Conservation (phyloP, 345 rosid genomes). For the Gossypium herbaceum region DNA sequence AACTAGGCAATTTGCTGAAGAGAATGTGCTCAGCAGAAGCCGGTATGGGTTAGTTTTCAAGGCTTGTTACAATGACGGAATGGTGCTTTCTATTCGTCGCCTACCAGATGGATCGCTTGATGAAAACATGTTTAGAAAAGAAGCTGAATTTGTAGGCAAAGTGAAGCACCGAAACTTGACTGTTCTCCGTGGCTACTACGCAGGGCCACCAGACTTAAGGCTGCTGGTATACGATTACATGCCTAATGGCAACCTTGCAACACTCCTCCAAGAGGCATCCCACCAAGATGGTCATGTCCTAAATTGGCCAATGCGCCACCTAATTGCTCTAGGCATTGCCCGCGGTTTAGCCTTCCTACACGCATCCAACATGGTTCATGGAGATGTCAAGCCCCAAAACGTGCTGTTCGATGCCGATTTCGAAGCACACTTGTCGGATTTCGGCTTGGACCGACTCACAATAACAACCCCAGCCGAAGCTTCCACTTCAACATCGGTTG, state of each 20-base stretch:
- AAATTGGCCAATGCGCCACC: slow-evolving; percentile 99
- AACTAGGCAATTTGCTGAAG: slow-evolving; percentile 85
- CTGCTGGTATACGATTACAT: slow-evolving; percentile 86
- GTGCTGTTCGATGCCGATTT: slow-evolving; percentile 94
- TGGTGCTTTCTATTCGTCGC: slow-evolving; percentile 83
- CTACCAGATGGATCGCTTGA: slow-evolving; percentile 58
- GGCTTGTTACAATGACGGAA: slow-evolving; percentile 82
- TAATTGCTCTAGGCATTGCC: slow-evolving; percentile 89
- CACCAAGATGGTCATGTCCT: slow-evolving; percentile 97
- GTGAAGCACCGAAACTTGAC: slow-evolving; percentile 87
- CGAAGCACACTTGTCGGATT: slow-evolving; percentile 91
- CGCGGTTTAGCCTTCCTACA: slow-evolving; percentile 86
- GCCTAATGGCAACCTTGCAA: slow-evolving; percentile 94
- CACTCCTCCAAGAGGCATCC: slow-evolving; percentile 92
- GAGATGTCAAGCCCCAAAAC: slow-evolving; percentile 87
- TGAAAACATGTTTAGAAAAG: slow-evolving; percentile 72
- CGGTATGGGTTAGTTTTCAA: slow-evolving; percentile 74
- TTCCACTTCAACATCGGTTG: slow-evolving; percentile 50
- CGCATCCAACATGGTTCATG: slow-evolving; percentile 72
- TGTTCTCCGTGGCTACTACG: slow-evolving; percentile 83
- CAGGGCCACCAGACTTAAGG: slow-evolving; percentile 73
- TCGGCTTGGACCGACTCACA: slow-evolving; percentile 65
- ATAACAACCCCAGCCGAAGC: slow-evolving; percentile 51
- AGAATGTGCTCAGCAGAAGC: slow-evolving; percentile 81
- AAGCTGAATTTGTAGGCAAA: slow-evolving; percentile 77